These are phyloP conservation scores for Cladosporium sp. DNA, from an alignment of 2,329 filamentous ascomycete species.

Conservation along the genomic window DNA sequence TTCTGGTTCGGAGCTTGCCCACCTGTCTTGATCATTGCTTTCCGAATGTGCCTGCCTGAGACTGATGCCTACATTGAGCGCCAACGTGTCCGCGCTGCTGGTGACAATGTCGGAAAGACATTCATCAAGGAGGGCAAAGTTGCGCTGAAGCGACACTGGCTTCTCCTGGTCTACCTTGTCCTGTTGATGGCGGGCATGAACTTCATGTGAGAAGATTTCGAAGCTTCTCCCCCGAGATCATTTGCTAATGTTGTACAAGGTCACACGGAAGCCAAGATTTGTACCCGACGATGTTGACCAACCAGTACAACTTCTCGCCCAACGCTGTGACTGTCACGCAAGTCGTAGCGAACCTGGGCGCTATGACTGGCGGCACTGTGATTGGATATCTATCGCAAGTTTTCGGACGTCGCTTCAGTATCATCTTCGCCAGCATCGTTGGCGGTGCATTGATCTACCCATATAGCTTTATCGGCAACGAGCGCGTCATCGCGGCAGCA, in stretches of 20 bases:
- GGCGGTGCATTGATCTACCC: constrained; percentile 79
- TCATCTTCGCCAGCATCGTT: constrained; percentile 49
- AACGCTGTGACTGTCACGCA: constrained; percentile 47
- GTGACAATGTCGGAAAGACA: constrained; percentile 58
- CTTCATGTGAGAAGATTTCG: constrained; percentile 59
- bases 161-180: constrained; percentile 74
- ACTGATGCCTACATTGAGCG: constrained; percentile 69
- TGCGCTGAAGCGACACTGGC: constrained; percentile 74
- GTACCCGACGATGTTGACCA: constrained; percentile 58
- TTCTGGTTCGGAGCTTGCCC: constrained; percentile 87
- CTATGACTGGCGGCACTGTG: constrained; percentile 44
- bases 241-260: constrained; percentile 12
- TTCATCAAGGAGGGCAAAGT: constrained; percentile 76
- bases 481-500: constrained; percentile 68
- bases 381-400: constrained; percentile 45
- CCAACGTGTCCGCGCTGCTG: constrained; percentile 57
- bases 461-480: constrained; percentile 64
- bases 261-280: constrained; percentile 70
- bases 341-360: constrained; percentile 48
- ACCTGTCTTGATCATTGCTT: constrained; percentile 74
- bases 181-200: constrained; percentile 89
- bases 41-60: constrained; percentile 73
- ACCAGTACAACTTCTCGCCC: constrained; percentile 52
- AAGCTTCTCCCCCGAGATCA: neutral
- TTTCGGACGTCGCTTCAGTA: constrained; percentile 45